Conservation (phyloP, 2,329 filamentous ascomycete species). For the Biscogniauxia mediterranea region DNA sequence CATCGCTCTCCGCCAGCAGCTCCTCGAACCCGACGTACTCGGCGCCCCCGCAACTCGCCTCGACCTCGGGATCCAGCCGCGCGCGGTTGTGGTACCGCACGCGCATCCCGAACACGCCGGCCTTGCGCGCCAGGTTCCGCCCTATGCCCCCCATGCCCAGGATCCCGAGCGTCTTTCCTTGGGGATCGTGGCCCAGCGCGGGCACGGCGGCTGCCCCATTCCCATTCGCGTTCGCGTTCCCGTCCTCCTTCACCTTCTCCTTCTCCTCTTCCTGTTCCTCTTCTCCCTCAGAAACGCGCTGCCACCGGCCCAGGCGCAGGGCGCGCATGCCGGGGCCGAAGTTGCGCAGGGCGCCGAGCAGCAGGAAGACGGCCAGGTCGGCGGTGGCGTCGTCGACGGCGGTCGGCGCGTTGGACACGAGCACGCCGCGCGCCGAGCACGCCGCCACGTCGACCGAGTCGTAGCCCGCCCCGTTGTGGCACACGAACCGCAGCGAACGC, state of each 20-base stretch:
- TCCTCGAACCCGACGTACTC: slow-evolving; percentile 73
- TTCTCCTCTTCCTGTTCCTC: too few relatives aligned
- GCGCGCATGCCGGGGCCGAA: slow-evolving; percentile 65
- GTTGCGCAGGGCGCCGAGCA: slow-evolving; percentile 75
- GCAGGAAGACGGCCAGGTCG: slow-evolving; percentile 76
- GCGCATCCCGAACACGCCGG: slow-evolving; percentile 75
- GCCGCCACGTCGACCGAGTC: slow-evolving; percentile 75
- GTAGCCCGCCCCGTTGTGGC: slow-evolving; percentile 75
- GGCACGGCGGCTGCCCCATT: too few relatives aligned
- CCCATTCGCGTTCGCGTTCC: too few relatives aligned
- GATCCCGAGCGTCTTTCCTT: slow-evolving; percentile 77
- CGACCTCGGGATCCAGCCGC: slow-evolving; percentile 53
- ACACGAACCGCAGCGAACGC: slow-evolving; percentile 53
- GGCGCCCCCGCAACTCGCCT: slow-evolving; percentile 49
- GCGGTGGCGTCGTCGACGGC: slow-evolving; percentile 82
- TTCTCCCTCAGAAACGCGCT: too few relatives aligned
- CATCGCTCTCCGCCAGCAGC: slow-evolving; percentile 67
- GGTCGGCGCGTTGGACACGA: slow-evolving; percentile 78
- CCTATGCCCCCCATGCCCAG: slow-evolving; percentile 87
- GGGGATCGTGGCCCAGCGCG: slow-evolving; percentile 67
- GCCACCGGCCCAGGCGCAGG: slow-evolving; percentile 67
- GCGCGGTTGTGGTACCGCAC: slow-evolving; percentile 74
- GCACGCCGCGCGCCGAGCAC: slow-evolving; percentile 64
- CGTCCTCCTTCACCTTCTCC: slow-evolving; percentile 30
- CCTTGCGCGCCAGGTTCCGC: slow-evolving; percentile 65